Conservation (phyloP, 768 basidiomycete genomes). For the Hypsizygus marmoreus region DNA sequence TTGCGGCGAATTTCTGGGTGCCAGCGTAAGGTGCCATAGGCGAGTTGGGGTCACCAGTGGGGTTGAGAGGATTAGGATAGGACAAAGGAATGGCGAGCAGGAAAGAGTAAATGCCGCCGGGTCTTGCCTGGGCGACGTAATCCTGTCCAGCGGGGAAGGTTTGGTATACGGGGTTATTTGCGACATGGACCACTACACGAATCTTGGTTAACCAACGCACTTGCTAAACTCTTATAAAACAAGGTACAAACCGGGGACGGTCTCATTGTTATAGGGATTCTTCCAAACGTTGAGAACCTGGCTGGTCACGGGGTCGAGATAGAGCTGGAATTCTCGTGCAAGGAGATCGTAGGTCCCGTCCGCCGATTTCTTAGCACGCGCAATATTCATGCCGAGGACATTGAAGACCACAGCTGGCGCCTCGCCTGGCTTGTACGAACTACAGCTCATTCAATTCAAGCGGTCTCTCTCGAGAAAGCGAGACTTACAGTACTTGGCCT, state of each 20-base stretch:
- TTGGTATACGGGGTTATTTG: constrained; percentile 21
- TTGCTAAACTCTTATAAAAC: no score
- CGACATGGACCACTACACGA: constrained; percentile 18
- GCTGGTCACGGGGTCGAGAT: constrained; percentile 19
- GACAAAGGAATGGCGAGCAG: constrained; percentile 15
- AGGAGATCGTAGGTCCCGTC: constrained; percentile 19
- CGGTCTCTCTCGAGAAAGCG: background rate
- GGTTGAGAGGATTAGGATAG: constrained; percentile 23
- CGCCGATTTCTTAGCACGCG: constrained; percentile 15
- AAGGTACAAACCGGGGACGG: constrained; percentile 17
- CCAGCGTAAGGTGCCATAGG: constrained; percentile 15
- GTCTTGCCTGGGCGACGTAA: constrained; percentile 11
- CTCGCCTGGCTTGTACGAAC: constrained; percentile 19
- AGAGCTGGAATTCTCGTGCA: constrained; percentile 17
- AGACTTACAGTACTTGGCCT: constrained; percentile 19
- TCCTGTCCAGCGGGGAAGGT: constrained; percentile 10
- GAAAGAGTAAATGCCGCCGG: constrained; percentile 18
- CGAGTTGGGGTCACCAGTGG: constrained; percentile 14
- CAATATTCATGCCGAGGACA: constrained; percentile 22
- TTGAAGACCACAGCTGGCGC: constrained; percentile 18
- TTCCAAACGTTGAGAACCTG: constrained; percentile 21
- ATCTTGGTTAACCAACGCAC: no score
- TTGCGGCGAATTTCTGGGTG: constrained; percentile 18
- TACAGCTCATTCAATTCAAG: background rate
- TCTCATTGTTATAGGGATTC: constrained; percentile 16